phyloP scores from a whole-genome alignment of 2,329 filamentous ascomycete species.

The Samsoniella hepiali region DNA sequence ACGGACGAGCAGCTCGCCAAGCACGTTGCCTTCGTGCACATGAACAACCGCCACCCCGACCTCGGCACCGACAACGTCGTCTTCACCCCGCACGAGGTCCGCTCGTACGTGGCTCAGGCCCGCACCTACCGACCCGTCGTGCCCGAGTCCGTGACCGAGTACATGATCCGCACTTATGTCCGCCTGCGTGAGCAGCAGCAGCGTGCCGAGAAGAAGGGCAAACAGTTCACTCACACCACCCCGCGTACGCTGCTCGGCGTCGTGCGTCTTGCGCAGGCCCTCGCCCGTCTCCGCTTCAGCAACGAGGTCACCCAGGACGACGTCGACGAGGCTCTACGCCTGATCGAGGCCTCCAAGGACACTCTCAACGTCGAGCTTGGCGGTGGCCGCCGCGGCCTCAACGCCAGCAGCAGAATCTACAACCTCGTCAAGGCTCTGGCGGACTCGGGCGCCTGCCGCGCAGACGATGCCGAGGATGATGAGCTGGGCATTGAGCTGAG shows the following conservation, averaged over 20 bases:
- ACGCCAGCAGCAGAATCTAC: constrained; percentile 86
- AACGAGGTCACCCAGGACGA: constrained; percentile 83
- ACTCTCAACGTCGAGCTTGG: constrained; percentile 72
- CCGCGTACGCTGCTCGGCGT: constrained; percentile 91
- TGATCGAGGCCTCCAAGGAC: constrained; percentile 92
- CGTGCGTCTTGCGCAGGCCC: constrained; percentile 86
- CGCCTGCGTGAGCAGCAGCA: constrained; percentile 90
- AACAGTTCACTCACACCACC: constrained; percentile 91
- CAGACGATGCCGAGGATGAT: constrained; percentile 59
- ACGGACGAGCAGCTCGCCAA: constrained; percentile 88
- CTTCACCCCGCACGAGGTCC: constrained; percentile 89
- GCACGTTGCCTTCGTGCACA: constrained; percentile 95
- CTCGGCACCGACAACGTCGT: constrained; percentile 60
- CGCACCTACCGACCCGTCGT: constrained; percentile 85
- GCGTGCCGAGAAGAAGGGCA: constrained; percentile 83
- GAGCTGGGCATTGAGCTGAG: constrained; percentile 66
- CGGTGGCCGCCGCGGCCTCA: constrained; percentile 63
- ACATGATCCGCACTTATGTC: constrained; percentile 96
- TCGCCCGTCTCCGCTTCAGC: constrained; percentile 87
- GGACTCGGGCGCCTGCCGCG: constrained; percentile 79
- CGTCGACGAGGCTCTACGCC: constrained; percentile 88
- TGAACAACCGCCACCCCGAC: constrained; percentile 91
- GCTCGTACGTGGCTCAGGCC: constrained; percentile 92
- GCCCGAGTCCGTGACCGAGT: constrained; percentile 82
- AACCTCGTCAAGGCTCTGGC: constrained; percentile 87